Base-by-base conservation (phyloP, 169 alveolate genomes). In the Toxoplasma gondii region DNA sequence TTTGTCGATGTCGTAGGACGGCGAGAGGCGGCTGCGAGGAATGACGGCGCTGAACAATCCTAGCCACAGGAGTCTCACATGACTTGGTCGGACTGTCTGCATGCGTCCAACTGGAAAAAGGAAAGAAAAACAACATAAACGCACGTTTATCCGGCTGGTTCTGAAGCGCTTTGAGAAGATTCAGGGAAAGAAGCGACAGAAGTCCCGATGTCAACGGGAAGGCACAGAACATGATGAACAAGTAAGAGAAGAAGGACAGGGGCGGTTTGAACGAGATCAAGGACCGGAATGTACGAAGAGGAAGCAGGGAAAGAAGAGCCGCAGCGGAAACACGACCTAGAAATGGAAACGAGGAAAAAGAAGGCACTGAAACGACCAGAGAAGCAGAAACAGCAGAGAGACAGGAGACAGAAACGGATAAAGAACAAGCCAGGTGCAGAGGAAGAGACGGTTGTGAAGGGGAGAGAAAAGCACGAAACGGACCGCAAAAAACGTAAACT, bases 51-150 rank as follows among this genome's bases (percentile, higher is more conserved):
- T 41, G 34, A 82, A 82, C 38, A 82, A 16, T 4, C 67, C 90
- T 16, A 82, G 90, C 90, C 90, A 82, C 24, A 82, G 64, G 39
- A 82, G 67, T 24, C 90, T 2, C 38, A 82, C 41, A 36, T 82
- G 90, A 41, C 44, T 82, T 5, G 90, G 90, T 12, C 90, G 90
- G 67, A 82, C 90, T 2, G 90, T 82, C 90, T 41, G 90, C 53
- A 82, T 1, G 69, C 64, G 53, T 10, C 90, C 90, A 82, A 82
- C 90, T 82, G 67, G 41, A 22, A 17, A 41, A 82, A 41, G 4
- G n/a, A 82, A 43, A 41, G 22, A 31, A 34, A 7, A 4, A 16
- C n/a, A 7, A 1, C 24, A 64, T 31, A 64, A 64, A 64, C 31
- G n/a, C 74, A 19, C n/a, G 9, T 1, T 64, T 16, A n/a, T n/a